Evolutionary conservation across 495 filamentous ascomycete genomes (phyloP).

Genomic region (Neurospora tetrasperma): DNA sequence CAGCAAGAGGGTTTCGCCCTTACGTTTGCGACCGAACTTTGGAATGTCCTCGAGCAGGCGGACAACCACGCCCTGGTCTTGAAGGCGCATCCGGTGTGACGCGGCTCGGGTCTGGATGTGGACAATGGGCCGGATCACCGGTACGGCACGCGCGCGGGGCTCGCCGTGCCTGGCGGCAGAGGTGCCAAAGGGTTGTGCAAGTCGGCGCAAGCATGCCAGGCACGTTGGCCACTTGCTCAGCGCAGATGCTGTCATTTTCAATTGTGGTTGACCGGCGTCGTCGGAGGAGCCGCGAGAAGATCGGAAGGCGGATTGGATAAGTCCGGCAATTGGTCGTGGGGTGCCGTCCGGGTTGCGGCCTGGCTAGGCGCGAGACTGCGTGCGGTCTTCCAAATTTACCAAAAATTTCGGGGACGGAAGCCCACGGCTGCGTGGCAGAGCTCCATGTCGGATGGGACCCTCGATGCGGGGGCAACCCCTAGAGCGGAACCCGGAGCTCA

Average conservation of each 20-base stretch:
- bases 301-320: background rate
- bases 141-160: constrained; percentile 3
- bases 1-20: constrained; percentile 1
- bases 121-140: background rate
- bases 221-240: constrained; percentile 19
- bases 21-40: constrained; percentile 51
- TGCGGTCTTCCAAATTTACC: background rate
- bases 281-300: background rate
- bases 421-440: background rate
- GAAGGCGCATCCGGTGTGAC: constrained; percentile 14
- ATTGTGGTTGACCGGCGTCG: background rate
- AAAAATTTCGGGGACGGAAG: background rate
- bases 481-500: background rate
- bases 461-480: background rate
- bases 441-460: background rate
- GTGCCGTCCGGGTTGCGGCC: background rate
- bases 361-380: background rate
- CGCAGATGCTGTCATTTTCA: constrained; percentile 11
- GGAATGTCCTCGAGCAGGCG: constrained; percentile 49
- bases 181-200: constrained; percentile 12
- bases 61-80: constrained; percentile 43
- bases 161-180: constrained; percentile 3
- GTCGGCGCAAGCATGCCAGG: constrained; percentile 20
- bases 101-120: constrained; percentile 19
- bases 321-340: background rate